A percentile compares a stretch with the other conserved stretches of the same genome.
phyloP scores from a whole-genome alignment of 768 basidiomycete genomes.

The Mycena crocata region DNA sequence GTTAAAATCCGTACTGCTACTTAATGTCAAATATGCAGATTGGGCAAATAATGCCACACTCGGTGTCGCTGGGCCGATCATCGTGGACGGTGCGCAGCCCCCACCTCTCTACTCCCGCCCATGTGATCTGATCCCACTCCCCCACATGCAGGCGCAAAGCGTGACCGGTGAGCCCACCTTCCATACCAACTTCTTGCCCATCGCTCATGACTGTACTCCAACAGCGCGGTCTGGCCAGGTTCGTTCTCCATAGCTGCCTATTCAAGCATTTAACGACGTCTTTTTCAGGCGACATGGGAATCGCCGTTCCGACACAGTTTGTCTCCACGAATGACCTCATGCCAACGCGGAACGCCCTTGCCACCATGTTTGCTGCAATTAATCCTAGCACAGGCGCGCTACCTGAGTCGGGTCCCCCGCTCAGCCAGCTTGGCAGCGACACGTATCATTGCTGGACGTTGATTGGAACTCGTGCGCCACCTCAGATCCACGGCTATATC shows the following conservation, averaged over 20 bases:
- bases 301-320: constrained; percentile 70
- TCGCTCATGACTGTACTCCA: background rate
- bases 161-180: constrained; percentile 55
- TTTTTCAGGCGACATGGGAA: constrained; percentile 69
- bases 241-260: background rate
- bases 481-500: background rate
- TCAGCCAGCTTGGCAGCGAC: constrained; percentile 59
- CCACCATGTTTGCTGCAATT: constrained; percentile 67
- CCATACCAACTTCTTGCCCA: background rate
- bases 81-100: constrained; percentile 58
- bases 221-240: constrained; percentile 71
- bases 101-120: background rate
- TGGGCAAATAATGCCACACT: constrained; percentile 68
- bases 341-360: constrained; percentile 65
- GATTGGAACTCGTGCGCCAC: constrained; percentile 60
- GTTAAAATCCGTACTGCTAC: background rate
- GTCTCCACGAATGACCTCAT: constrained; percentile 71
- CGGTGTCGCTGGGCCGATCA: constrained; percentile 68
- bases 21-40: constrained; percentile 38
- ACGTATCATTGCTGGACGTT: constrained; percentile 74
- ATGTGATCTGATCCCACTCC: background rate
- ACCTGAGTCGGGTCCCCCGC: constrained; percentile 63
- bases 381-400: constrained; percentile 65
- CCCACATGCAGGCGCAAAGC: constrained; percentile 64
- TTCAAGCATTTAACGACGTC: background rate